phyloP scores from a whole-genome alignment of 768 basidiomycete species.

The Albatrellus ellisii region DNA sequence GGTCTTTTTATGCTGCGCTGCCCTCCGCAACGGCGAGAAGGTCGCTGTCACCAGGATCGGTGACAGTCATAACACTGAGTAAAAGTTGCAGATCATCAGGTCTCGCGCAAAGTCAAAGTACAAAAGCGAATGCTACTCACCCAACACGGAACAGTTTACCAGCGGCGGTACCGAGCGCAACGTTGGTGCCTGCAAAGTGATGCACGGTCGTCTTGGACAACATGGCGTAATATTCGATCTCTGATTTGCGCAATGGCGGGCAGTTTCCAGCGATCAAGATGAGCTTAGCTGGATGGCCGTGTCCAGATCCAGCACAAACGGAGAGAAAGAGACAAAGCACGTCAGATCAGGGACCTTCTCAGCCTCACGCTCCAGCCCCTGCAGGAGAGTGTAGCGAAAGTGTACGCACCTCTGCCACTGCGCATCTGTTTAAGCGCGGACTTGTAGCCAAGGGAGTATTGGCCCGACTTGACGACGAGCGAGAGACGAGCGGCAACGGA shows the following conservation, averaged over 20 bases:
- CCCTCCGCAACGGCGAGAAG: slow-evolving; percentile 79
- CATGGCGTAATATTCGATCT: slow-evolving; percentile 99
- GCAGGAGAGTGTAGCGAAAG: slow-evolving; percentile 33
- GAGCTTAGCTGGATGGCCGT: slow-evolving; percentile 88
- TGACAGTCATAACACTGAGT: slow-evolving; percentile 88
- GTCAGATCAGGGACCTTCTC: slow-evolving; percentile 96
- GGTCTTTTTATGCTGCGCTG: slow-evolving; percentile 38
- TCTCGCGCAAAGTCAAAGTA: background rate
- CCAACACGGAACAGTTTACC: slow-evolving; percentile 99
- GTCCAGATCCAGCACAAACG: slow-evolving; percentile 11
- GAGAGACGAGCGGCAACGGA: slow-evolving; percentile 85
- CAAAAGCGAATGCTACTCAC: too few relatives aligned
- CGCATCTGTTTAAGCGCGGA: slow-evolving; percentile 98
- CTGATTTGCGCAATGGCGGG: slow-evolving; percentile 97
- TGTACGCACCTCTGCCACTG: slow-evolving; percentile 81
- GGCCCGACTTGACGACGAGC: slow-evolving; percentile 98
- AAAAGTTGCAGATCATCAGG: slow-evolving; percentile 1
- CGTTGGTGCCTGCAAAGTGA: slow-evolving; percentile 96
- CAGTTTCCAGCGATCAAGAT: slow-evolving; percentile 98
- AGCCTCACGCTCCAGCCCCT: slow-evolving; percentile 97
- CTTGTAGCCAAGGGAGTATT: slow-evolving; percentile 96
- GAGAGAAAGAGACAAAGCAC: slow-evolving; percentile 15
- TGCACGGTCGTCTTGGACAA: slow-evolving; percentile 98
- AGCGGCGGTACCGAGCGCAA: slow-evolving; percentile 96
- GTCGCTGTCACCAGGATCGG: slow-evolving; percentile 94